phyloP scores from a whole-genome alignment of 129 eudicot species.

The Silybum marianum region DNA sequence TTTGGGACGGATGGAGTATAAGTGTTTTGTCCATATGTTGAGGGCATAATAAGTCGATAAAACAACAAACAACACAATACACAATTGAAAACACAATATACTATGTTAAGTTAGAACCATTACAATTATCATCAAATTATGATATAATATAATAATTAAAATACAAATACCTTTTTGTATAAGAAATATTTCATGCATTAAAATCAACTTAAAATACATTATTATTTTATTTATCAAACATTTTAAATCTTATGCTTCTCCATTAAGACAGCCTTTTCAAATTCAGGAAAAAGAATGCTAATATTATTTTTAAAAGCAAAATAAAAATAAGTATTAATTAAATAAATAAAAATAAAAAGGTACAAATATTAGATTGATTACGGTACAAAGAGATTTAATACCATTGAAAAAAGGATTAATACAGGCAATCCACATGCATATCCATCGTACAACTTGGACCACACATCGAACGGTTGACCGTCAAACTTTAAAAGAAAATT shows the following conservation, averaged over 20 bases:
- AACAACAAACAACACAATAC: not conserved
- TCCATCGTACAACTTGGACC: slow-evolving; percentile 43
- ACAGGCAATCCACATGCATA: slow-evolving; percentile 33
- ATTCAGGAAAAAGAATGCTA: not conserved
- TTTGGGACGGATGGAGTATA: too few relatives aligned
- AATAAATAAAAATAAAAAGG: not conserved
- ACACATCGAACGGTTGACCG: slow-evolving; percentile 23
- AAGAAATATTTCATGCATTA: not conserved
- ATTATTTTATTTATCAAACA: not conserved
- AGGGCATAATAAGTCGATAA: too few relatives aligned
- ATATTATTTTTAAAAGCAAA: not conserved
- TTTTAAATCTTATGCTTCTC: not conserved
- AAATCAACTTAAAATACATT: not conserved
- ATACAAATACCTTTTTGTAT: not conserved
- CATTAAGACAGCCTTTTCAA: not conserved
- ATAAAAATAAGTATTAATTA: not conserved
- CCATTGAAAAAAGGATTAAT: slow-evolving; percentile 16
- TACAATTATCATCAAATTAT: too few relatives aligned
- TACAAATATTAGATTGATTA: slow-evolving; percentile 16
- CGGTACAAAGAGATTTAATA: slow-evolving; percentile 2
- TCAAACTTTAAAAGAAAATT: slow-evolving; percentile 3
- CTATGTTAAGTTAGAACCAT: not conserved
- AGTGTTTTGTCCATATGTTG: not conserved
- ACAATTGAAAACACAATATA: too few relatives aligned
- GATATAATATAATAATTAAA: not conserved